Conservation (phyloP, 2,329 filamentous ascomycete genomes). For the Tolypocladium ophioglossoides region DNA sequence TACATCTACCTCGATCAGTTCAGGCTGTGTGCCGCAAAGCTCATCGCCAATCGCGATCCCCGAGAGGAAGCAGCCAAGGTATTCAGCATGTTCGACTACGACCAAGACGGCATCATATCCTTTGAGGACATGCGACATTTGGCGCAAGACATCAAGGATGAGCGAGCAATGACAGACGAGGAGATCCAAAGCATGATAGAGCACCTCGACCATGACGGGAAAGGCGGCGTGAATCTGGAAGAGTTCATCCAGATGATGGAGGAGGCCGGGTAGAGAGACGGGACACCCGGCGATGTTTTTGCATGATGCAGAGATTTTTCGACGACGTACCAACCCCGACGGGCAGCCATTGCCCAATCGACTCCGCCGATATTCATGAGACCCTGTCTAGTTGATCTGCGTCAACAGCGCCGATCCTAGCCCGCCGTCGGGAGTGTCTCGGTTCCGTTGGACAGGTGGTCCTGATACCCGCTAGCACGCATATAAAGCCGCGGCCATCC, state of each 20-base stretch:
- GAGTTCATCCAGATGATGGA: slow-evolving; percentile 58
- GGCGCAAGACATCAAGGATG: slow-evolving; percentile 80
- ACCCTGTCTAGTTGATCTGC: background rate
- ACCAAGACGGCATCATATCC: slow-evolving; percentile 83
- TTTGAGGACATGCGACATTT: slow-evolving; percentile 80
- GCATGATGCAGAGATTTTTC: background rate
- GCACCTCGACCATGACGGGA: slow-evolving; percentile 91
- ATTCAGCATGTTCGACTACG: slow-evolving; percentile 87
- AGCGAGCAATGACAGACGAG: slow-evolving; percentile 70
- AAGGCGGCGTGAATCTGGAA: slow-evolving; percentile 63
- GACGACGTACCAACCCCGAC: background rate
- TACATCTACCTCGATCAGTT: slow-evolving; percentile 45
- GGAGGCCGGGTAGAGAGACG: slow-evolving; percentile 22
- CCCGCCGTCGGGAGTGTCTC: background rate
- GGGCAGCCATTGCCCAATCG: background rate
- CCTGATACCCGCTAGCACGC: background rate
- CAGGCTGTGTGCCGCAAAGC: slow-evolving; percentile 62
- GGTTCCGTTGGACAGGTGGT: background rate
- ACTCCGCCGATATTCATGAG: background rate
- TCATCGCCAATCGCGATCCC: slow-evolving; percentile 75
- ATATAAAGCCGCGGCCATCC: background rate
- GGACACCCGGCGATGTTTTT: background rate
- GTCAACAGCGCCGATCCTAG: background rate
- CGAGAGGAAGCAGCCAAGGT: slow-evolving; percentile 84
- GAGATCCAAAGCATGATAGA: slow-evolving; percentile 95